phyloP scores from a whole-genome alignment of 164 flowering plant species.

The Stephania japonica region DNA sequence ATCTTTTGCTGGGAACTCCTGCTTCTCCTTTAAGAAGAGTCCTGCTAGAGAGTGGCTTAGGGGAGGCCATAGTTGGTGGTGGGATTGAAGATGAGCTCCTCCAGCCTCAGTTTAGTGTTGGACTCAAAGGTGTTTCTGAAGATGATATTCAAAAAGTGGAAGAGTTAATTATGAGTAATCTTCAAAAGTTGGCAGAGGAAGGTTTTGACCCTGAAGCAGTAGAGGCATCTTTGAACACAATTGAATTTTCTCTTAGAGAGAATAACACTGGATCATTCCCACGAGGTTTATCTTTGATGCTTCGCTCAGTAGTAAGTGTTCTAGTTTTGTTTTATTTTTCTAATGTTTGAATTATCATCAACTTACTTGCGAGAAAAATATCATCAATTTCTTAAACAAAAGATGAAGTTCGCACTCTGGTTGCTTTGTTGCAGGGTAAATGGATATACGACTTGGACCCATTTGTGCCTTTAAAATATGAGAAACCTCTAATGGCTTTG shows the following conservation, averaged over 20 bases:
- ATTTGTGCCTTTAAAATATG: conserved; percentile 90
- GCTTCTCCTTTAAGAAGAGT: conserved; percentile 93
- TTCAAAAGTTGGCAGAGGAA: conserved; percentile 65
- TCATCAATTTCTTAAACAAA: neutral
- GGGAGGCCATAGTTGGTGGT: conserved; percentile 95
- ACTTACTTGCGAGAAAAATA: no score
- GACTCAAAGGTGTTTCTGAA: conserved; percentile 84
- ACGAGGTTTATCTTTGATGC: conserved; percentile 95
- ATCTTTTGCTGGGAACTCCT: conserved; percentile 95
- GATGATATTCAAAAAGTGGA: conserved; percentile 81
- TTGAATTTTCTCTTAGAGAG: conserved; percentile 94
- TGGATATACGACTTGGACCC: conserved; percentile 99
- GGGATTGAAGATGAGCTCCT: conserved; percentile 94
- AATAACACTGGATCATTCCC: conserved; percentile 99
- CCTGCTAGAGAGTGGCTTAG: conserved; percentile 84
- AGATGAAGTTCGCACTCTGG: conserved; percentile 9
- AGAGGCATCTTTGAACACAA: conserved; percentile 98
- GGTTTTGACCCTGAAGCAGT: conserved; percentile 88
- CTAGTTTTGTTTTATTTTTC: neutral
- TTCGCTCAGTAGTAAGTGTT: conserved; percentile 73
- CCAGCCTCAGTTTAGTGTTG: conserved; percentile 92
- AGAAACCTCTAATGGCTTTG: conserved; percentile 63
- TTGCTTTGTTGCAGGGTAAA: conserved; percentile 51
- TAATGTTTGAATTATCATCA: neutral
- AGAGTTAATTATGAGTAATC: conserved; percentile 62